phyloP scores from a whole-genome alignment of 2,329 filamentous ascomycete genomes.

The Madurella mycetomatis region DNA sequence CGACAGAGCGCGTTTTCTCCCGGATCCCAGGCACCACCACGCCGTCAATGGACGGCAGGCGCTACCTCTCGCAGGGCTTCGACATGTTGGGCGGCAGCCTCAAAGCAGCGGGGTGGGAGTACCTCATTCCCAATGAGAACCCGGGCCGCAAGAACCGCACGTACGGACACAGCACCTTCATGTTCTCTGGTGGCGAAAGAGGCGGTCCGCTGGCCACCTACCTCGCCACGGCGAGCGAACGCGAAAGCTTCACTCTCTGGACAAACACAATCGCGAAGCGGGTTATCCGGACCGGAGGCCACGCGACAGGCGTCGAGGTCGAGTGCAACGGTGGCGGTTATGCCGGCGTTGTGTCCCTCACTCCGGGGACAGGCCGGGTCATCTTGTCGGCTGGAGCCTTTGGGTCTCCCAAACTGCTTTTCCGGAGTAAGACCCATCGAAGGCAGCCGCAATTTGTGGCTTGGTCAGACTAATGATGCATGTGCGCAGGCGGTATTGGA shows the following conservation, averaged over 20 bases:
- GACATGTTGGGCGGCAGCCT: conserved; percentile 58
- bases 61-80: conserved; percentile 63
- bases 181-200: conserved; percentile 62
- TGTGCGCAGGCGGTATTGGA: conserved; percentile 50
- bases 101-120: conserved; percentile 56
- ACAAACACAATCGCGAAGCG: conserved; percentile 62
- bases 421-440: conserved; percentile 45
- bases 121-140: conserved; percentile 55
- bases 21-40: conserved; percentile 64
- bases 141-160: conserved; percentile 62
- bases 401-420: conserved; percentile 62
- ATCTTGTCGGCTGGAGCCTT: conserved; percentile 65
- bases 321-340: conserved; percentile 49
- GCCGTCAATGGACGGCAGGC: conserved; percentile 61
- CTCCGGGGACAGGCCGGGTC: conserved; percentile 56
- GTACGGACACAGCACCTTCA: conserved; percentile 60
- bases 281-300: conserved; percentile 58
- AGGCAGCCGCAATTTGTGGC: neutral
- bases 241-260: conserved; percentile 63
- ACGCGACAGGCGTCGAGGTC: conserved; percentile 63
- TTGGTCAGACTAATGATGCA: neutral
- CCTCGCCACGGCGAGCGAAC: conserved; percentile 41
- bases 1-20: conserved; percentile 60
- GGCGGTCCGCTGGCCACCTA: conserved; percentile 69
- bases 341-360: conserved; percentile 56